Evolutionary conservation across 768 basidiomycete species (phyloP).

Genomic region (Rhizopogon vinicolor): DNA sequence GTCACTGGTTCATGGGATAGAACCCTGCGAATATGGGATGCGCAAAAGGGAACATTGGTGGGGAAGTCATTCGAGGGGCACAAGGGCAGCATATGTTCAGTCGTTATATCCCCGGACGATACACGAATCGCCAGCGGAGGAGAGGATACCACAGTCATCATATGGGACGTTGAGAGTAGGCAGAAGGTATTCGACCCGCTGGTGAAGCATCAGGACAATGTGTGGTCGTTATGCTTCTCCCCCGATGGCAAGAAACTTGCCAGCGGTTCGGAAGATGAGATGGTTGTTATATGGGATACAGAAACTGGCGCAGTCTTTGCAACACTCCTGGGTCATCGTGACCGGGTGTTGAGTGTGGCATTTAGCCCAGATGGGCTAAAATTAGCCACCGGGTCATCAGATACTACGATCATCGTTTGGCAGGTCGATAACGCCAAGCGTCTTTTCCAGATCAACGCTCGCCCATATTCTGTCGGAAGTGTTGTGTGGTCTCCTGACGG

Average conservation of each 20-base stretch:
- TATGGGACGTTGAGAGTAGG: conserved; percentile 26
- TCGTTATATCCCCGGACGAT: conserved; percentile 12
- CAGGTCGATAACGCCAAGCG: too few relatives aligned
- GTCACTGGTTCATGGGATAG: conserved; percentile 22
- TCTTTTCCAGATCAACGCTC: too few relatives aligned
- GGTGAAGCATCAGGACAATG: conserved; percentile 6
- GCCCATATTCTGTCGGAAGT: conserved; percentile 15
- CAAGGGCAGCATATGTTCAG: neutral
- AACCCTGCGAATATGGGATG: conserved; percentile 3
- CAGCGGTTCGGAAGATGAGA: conserved; percentile 1
- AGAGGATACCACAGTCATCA: conserved; percentile 3
- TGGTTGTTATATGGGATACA: neutral
- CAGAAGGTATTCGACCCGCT: conserved; percentile 13
- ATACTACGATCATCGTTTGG: conserved; percentile 6
- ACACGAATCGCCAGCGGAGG: conserved; percentile 6
- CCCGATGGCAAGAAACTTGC: conserved; percentile 7
- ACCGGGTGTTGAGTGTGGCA: conserved; percentile 15
- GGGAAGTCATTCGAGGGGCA: conserved; percentile 1
- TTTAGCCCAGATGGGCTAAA: conserved; percentile 40
- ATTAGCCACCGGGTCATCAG: conserved; percentile 23
- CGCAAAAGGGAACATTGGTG: neutral
- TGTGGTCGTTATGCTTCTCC: conserved; percentile 13
- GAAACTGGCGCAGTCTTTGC: conserved; percentile 1
- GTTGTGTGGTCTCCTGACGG: conserved; percentile 27
- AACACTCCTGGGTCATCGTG: neutral